Evolutionary conservation across 768 basidiomycete species (phyloP).

Genomic region (Gelatoporia subvermispora): DNA sequence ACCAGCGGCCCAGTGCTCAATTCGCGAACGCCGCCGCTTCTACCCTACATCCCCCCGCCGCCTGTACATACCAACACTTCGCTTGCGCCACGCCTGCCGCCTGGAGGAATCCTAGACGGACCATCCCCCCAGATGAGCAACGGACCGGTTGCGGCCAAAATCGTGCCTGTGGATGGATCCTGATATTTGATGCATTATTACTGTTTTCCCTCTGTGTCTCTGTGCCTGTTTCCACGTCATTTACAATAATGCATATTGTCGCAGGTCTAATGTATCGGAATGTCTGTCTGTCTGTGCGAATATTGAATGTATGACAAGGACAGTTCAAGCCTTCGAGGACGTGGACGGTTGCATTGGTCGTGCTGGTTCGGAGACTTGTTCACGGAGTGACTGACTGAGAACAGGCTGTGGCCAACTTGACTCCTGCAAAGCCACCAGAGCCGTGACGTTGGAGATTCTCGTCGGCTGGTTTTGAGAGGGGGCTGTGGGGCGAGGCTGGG

Average conservation of each 20-base stretch:
- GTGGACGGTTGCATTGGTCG: no score
- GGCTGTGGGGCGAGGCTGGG: no score
- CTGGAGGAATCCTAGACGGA: conserved; percentile 5
- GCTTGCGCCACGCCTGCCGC: conserved; percentile 7
- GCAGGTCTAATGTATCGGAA: background rate
- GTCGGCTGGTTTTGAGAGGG: no score
- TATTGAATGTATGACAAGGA: no score
- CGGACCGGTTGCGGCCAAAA: conserved; percentile 5
- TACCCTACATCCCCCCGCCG: conserved; percentile 6
- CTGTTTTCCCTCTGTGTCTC: background rate
- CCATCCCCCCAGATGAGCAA: background rate
- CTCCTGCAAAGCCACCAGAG: no score
- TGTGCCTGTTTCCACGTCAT: background rate
- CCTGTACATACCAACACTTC: background rate
- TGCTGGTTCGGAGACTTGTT: no score
- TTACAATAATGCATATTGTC: background rate
- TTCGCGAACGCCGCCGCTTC: background rate
- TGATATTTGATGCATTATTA: conserved; percentile 2
- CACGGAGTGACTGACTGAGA: no score
- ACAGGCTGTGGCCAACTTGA: no score
- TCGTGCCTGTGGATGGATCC: conserved; percentile 15
- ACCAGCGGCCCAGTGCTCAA: background rate
- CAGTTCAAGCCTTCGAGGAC: no score
- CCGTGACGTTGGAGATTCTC: no score
- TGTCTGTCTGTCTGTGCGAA: no score